Conservation (phyloP, 495 filamentous ascomycete genomes). For the Daldinia decipiens region DNA sequence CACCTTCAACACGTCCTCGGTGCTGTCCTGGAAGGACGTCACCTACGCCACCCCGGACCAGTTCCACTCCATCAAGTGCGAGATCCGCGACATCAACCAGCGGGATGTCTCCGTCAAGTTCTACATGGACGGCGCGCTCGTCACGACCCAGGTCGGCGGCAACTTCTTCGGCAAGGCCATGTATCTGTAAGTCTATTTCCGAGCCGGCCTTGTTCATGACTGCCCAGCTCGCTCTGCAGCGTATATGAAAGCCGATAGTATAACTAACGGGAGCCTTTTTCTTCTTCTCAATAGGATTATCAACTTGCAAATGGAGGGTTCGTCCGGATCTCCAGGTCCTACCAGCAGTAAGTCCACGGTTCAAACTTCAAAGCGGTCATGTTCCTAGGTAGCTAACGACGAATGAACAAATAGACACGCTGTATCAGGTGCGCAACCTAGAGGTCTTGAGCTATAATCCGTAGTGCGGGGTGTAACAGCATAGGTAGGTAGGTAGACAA, state of each 20-base stretch:
- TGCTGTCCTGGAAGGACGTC: slow-evolving; percentile 59
- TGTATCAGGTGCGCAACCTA: slow-evolving; percentile 55
- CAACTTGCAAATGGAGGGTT: slow-evolving; percentile 62
- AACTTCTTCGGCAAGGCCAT: slow-evolving; percentile 61
- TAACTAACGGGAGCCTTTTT: no score
- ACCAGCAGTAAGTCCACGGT: slow-evolving; percentile 48
- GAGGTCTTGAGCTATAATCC: slow-evolving; percentile 55
- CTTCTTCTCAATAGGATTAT: no score
- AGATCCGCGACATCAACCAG: slow-evolving; percentile 64
- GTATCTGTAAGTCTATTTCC: slow-evolving; percentile 53
- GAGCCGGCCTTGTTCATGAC: neutral
- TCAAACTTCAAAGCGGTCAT: neutral
- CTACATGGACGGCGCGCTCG: slow-evolving; percentile 61
- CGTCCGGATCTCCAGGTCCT: slow-evolving; percentile 59
- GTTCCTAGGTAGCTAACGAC: slow-evolving; percentile 15
- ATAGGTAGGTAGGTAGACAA: no score
- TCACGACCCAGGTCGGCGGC: slow-evolving; percentile 63
- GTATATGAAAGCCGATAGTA: neutral
- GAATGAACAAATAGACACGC: slow-evolving; percentile 48
- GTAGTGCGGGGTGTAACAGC: slow-evolving; percentile 13
- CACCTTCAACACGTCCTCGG: slow-evolving; percentile 66
- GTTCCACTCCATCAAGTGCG: slow-evolving; percentile 62
- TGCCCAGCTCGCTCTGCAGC: no score
- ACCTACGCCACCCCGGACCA: slow-evolving; percentile 57
- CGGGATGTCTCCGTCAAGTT: slow-evolving; percentile 63